These are phyloP conservation scores for Sanghuangporus baumii DNA, from an alignment of 1,284 basidiomycete genomes.

Conservation along the genomic window DNA sequence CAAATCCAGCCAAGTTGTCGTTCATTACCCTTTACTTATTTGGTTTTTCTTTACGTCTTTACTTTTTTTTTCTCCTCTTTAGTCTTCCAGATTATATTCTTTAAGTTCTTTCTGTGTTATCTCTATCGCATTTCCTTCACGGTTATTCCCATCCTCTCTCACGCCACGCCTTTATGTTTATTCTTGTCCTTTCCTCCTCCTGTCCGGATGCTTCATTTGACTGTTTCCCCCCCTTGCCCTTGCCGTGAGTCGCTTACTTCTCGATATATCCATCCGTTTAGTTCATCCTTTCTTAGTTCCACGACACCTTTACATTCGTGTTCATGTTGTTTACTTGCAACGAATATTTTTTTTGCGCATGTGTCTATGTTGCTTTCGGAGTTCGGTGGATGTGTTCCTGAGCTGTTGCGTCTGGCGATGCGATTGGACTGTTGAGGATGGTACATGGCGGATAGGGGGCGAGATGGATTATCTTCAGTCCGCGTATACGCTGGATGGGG, in stretches of 20 bases:
- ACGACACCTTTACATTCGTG: no score
- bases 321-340: no score
- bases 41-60: conserved; percentile 1
- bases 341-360: no score
- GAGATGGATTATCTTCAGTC: no score
- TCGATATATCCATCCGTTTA: no score
- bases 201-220: not conserved
- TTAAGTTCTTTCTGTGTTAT: not conserved
- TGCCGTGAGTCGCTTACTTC: not conserved
- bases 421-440: no score
- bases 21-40: not conserved
- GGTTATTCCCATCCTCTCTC: not conserved
- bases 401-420: no score
- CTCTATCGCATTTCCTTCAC: not conserved
- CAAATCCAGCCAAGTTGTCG: not conserved
- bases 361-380: no score
- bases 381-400: no score
- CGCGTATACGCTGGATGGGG: no score
- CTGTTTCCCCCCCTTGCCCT: not conserved
- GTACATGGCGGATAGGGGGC: no score
- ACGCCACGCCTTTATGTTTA: conserved; percentile 1
- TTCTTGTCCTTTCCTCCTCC: not conserved
- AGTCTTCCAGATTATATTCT: not conserved
- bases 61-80: not conserved
- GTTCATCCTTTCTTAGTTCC: no score